A percentile compares a stretch with the other conserved stretches of the same genome.
phyloP scores from a whole-genome alignment of 2,329 filamentous ascomycete genomes.

The Fusarium redolens region DNA sequence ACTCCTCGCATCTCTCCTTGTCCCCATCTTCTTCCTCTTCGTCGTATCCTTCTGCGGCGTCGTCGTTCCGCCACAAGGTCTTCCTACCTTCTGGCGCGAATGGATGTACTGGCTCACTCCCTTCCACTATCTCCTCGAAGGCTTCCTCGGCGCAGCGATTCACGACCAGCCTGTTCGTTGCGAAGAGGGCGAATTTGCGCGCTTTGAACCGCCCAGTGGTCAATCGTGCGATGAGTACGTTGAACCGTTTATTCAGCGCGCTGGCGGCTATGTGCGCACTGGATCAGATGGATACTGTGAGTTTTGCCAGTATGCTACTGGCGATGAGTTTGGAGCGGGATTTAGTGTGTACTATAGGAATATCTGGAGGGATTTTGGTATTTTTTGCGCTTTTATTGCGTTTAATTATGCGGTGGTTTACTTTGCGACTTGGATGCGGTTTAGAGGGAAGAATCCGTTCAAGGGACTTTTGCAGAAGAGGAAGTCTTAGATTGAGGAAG shows the following conservation, averaged over 20 bases:
- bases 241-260: constrained; percentile 60
- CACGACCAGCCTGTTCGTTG: constrained; percentile 68
- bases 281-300: constrained; percentile 68
- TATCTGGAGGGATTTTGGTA: constrained; percentile 74
- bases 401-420: constrained; percentile 68
- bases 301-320: constrained; percentile 71
- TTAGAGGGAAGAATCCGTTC: constrained; percentile 54
- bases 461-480: constrained; percentile 46
- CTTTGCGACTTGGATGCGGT: constrained; percentile 54
- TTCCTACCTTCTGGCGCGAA: constrained; percentile 72
- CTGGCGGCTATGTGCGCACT: constrained; percentile 70
- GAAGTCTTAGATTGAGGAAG: constrained; percentile 9
- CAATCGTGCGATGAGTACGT: constrained; percentile 71
- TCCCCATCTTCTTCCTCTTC: constrained; percentile 77
- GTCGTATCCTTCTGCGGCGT: constrained; percentile 78
- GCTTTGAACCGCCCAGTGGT: constrained; percentile 68
- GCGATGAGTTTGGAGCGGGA: constrained; percentile 67
- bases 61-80: constrained; percentile 68
- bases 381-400: constrained; percentile 71
- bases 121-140: constrained; percentile 74
- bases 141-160: constrained; percentile 66
- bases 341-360: constrained; percentile 71
- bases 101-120: constrained; percentile 77
- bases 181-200: constrained; percentile 65
- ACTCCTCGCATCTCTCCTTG: constrained; percentile 72